Base-by-base conservation (phyloP, 1,284 basidiomycete genomes). In the Gymnopus androsaceus region DNA sequence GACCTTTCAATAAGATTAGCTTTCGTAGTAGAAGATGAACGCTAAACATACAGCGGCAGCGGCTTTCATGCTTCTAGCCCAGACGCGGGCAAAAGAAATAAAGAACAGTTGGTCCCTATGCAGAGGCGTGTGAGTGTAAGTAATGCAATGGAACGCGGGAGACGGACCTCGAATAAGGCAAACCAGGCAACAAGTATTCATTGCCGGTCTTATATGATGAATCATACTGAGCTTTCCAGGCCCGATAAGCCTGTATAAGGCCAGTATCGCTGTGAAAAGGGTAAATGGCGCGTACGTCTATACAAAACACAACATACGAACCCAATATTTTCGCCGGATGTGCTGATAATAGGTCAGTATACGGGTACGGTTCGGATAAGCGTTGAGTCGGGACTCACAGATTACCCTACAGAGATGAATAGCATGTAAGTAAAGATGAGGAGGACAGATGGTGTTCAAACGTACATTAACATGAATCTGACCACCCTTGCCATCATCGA, bases 101-200 rank as follows among this genome's bases (percentile, higher is more conserved):
- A 94, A 95, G 76, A 95, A 96, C 33, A 95, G 73, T 75, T 96
- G 94, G 46, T 95, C 94, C 56, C 89, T 91, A 52, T n/a, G n/a
- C 28, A 25, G n/a, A 23, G 3, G 42, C 40, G 17, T 25, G 45
- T 57, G 11, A n/a, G n/a, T n/a, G n/a, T n/a, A n/a, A n/a, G n/a
- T n/a, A n/a, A n/a, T n/a, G n/a, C n/a, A n/a, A n/a, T n/a, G n/a
- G n/a, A n/a, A n/a, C n/a, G n/a, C n/a, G n/a, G n/a, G n/a, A n/a
- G n/a, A n/a, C 72, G 40, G 55, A 81, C 85, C 84, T 81, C 0
- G 90, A 92, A 69, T 82, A 94, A 55, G 87, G 79, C 60, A 96
- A 71, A n/a, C 94, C 94, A 4, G 94, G 93, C 5, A 95, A 80
- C 25, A 90, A 71, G 64, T 83, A 87, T 68, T 92, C 87, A 51